These are phyloP conservation scores for Leishmania mexicana DNA, from an alignment of 208 protist species.

Conservation along the genomic window DNA sequence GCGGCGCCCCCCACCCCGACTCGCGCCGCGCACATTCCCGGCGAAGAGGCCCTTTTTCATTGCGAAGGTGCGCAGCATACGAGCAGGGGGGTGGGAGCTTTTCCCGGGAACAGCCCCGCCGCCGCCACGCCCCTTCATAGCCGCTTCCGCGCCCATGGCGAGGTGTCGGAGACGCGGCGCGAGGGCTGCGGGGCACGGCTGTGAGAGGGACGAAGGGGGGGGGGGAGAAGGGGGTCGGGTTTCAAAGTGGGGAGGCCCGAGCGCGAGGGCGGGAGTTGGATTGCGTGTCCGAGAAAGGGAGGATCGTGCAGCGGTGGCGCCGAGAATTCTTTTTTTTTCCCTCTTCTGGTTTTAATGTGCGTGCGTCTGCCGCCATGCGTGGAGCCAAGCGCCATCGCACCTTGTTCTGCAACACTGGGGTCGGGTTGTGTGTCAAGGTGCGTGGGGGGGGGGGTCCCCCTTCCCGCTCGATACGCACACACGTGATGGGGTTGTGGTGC, in stretches of 20 bases:
- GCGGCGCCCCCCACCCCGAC: no score
- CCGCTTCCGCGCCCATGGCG: slow-evolving; percentile 45
- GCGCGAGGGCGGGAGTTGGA: not conserved
- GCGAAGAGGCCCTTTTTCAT: no score
- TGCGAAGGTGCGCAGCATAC: no score
- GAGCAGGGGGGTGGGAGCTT: no score
- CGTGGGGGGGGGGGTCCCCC: no score
- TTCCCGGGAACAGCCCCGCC: slow-evolving; percentile 39
- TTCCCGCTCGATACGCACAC: not conserved
- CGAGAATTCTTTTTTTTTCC: no score
- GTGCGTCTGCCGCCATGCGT: not conserved
- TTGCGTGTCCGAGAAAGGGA: not conserved
- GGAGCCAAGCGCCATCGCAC: not conserved
- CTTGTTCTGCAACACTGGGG: not conserved
- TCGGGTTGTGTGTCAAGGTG: not conserved
- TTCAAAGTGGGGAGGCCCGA: not conserved
- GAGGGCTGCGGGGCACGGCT: not conserved
- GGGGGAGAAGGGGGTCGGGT: not conserved
- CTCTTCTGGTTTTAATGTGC: not conserved
- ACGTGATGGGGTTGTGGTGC: not conserved
- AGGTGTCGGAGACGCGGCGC: not conserved
- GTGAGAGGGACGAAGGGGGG: not conserved
- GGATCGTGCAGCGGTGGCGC: not conserved
- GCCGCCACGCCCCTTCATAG: slow-evolving; percentile 49
- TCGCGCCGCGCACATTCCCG: no score